These are phyloP conservation scores for Aphanomyces astaci DNA, from an alignment of 352 stramenopile genomes.

Conservation along the genomic window DNA sequence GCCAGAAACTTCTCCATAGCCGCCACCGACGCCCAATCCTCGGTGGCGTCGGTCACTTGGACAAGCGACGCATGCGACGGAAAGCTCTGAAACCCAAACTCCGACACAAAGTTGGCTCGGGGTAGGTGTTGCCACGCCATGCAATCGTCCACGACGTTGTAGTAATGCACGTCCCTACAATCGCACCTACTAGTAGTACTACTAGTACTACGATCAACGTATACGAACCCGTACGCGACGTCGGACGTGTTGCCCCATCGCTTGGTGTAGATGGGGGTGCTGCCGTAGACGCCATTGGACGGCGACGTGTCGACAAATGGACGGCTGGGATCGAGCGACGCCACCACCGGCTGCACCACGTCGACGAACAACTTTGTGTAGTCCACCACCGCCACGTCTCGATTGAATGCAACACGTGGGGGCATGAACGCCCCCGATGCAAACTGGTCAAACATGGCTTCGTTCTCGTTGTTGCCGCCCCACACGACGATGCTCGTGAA, in stretches of 20 bases:
- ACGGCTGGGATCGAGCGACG: constrained; percentile 39
- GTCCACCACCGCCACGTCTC: constrained; percentile 66
- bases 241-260: constrained; percentile 47
- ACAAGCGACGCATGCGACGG: constrained; percentile 48
- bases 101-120: constrained; percentile 66
- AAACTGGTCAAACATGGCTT: constrained; percentile 82
- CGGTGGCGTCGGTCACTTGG: constrained; percentile 37
- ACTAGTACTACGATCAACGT: background rate
- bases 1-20: constrained; percentile 64
- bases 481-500: constrained; percentile 83
- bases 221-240: background rate
- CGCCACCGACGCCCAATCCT: constrained; percentile 43
- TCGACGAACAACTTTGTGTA: constrained; percentile 80
- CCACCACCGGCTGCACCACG: constrained; percentile 47
- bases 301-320: constrained; percentile 83
- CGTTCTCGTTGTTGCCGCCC: constrained; percentile 88
- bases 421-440: constrained; percentile 48
- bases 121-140: constrained; percentile 66
- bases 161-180: constrained; percentile 78
- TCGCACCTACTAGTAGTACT: background rate
- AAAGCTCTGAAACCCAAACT: constrained; percentile 82
- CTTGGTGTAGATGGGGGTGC: constrained; percentile 68
- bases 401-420: constrained; percentile 43
- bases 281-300: constrained; percentile 78
- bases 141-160: constrained; percentile 75